Evolutionary conservation across 345 rosid species (phyloP).

Genomic region (Corchorus olitorius): DNA sequence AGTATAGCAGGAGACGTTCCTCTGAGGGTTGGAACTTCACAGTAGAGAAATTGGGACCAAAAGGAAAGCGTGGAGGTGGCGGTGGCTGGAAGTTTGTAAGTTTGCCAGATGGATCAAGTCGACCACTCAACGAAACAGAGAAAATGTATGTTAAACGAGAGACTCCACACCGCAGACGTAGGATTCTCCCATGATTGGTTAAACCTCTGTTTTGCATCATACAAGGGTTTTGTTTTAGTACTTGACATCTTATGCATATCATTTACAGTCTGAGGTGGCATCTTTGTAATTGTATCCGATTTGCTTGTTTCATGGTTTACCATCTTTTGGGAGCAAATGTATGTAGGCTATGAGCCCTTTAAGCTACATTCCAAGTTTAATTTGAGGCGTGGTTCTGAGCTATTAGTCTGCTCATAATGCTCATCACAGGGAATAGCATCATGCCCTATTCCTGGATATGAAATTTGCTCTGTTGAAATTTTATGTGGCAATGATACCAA

Average conservation of each 20-base stretch:
- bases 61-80: constrained; percentile 84
- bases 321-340: background rate
- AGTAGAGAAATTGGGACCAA: constrained; percentile 77
- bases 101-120: constrained; percentile 89
- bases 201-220: background rate
- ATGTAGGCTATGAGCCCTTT: background rate
- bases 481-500: background rate
- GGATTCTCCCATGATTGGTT: constrained; percentile 64
- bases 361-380: background rate
- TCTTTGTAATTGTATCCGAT: background rate
- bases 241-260: background rate
- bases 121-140: constrained; percentile 76
- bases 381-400: background rate
- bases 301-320: background rate
- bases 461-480: background rate
- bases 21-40: constrained; percentile 85
- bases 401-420: too few species aligned
- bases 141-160: constrained; percentile 86
- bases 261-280: background rate
- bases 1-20: constrained; percentile 80
- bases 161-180: constrained; percentile 79
- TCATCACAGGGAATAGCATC: background rate
- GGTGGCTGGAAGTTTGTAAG: constrained; percentile 97
- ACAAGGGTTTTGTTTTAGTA: background rate
- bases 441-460: background rate